Evolutionary conservation across 169 alveolate species (phyloP).

Genomic region (Eimeria sp.): DNA sequence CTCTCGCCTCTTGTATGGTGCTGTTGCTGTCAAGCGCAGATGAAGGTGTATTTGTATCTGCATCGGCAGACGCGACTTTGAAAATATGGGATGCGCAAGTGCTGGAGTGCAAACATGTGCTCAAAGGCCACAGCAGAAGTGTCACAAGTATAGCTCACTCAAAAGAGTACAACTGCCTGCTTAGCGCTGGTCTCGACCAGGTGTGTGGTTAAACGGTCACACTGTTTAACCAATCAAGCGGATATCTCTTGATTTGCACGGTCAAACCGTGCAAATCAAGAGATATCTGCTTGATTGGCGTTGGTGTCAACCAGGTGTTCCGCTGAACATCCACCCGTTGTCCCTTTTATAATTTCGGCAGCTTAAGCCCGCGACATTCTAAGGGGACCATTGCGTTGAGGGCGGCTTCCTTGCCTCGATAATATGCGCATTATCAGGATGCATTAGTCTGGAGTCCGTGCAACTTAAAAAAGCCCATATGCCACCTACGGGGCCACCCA

Average conservation of each 20-base stretch:
- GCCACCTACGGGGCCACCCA: slow-evolving; percentile 84
- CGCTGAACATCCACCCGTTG: no score
- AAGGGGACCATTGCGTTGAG: no score
- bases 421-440: slow-evolving; percentile 1
- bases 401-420: neutral
- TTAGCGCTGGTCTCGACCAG: slow-evolving; percentile 82
- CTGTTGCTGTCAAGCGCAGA: slow-evolving; percentile 34
- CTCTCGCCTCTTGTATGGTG: neutral
- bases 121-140: slow-evolving; percentile 59
- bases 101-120: slow-evolving; percentile 35
- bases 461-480: slow-evolving; percentile 85
- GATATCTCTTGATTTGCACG: no score
- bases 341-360: no score
- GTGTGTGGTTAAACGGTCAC: neutral
- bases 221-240: neutral
- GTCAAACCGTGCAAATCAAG: no score
- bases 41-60: slow-evolving; percentile 57
- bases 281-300: no score
- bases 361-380: no score
- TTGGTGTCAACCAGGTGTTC: no score
- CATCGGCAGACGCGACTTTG: slow-evolving; percentile 73
- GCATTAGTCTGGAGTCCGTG: slow-evolving; percentile 87
- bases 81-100: slow-evolving; percentile 57
- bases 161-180: slow-evolving; percentile 49
- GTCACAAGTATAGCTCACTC: slow-evolving; percentile 73